Evolutionary conservation across 2,329 filamentous ascomycete species (phyloP).

Genomic region (Xylaria sp.): DNA sequence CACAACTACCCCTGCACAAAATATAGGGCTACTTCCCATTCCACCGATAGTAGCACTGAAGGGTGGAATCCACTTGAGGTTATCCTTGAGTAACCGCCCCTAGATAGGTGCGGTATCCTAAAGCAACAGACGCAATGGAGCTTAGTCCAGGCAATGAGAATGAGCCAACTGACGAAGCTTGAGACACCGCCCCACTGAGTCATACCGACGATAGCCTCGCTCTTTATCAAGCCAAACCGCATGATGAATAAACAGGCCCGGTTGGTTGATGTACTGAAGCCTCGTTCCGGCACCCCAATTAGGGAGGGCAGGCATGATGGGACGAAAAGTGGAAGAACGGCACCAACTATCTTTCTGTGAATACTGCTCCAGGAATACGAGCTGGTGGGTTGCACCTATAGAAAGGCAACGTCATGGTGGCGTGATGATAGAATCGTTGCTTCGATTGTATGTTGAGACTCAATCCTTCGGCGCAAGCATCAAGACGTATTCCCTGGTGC

Average conservation of each 20-base stretch:
- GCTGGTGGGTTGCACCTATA: not conserved
- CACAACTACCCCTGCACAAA: constrained; percentile 20
- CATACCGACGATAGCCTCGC: constrained; percentile 47
- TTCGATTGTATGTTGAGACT: constrained; percentile 26
- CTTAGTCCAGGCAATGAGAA: constrained; percentile 35
- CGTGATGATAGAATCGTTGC: constrained; percentile 11
- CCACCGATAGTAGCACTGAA: constrained; percentile 25
- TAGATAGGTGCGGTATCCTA: constrained; percentile 19
- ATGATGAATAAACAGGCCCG: constrained; percentile 3
- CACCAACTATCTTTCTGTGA: not conserved
- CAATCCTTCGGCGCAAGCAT: constrained; percentile 74
- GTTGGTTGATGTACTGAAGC: constrained; percentile 11
- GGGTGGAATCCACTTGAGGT: constrained; percentile 11
- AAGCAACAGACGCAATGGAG: constrained; percentile 22
- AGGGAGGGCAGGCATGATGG: not conserved
- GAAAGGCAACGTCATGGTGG: constrained; percentile 4
- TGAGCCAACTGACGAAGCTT: constrained; percentile 34
- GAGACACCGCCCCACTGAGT: constrained; percentile 43
- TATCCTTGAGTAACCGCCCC: constrained; percentile 32
- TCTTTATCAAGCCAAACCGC: constrained; percentile 32
- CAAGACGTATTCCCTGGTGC: constrained; percentile 92
- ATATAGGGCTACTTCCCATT: constrained; percentile 16
- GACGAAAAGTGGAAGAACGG: not conserved
- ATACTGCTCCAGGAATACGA: constrained; percentile 2
- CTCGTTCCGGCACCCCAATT: constrained; percentile 14